A percentile compares a stretch with the other conserved stretches of the same genome.
Evolutionary conservation across 2,329 filamentous ascomycete species (phyloP).

Genomic region (Cadophora gregata): DNA sequence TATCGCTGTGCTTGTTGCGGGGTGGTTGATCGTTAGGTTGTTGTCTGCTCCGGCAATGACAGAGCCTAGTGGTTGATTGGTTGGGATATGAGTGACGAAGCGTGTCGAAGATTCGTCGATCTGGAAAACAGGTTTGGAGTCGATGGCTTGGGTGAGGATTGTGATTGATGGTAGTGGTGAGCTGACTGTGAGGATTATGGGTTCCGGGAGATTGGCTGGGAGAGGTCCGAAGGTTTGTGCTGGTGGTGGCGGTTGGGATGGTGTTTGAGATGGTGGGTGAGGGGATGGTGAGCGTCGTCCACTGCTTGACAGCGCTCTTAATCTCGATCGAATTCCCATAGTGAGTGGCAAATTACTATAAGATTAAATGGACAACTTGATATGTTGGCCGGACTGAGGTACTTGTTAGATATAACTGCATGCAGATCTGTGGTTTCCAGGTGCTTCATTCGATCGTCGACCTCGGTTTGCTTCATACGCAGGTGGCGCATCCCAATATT

Average conservation of each 20-base stretch:
- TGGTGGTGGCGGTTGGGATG: background rate
- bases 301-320: background rate
- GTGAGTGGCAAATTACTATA: background rate
- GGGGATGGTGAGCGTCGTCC: background rate
- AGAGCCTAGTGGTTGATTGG: background rate
- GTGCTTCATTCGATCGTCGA: background rate
- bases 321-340: conserved; percentile 6
- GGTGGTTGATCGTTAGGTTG: background rate
- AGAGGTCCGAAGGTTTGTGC: background rate
- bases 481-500: background rate
- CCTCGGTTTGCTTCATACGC: background rate
- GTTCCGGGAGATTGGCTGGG: background rate
- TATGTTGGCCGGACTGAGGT: too few species aligned
- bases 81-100: background rate
- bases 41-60: background rate
- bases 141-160: conserved; percentile 5
- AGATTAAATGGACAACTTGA: too few species aligned
- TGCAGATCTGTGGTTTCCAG: background rate
- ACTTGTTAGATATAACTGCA: background rate
- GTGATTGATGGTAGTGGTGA: background rate
- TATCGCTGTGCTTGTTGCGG: background rate
- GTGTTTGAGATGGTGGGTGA: background rate
- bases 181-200: background rate
- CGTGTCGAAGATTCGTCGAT: background rate
- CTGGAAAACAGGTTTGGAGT: background rate